Conservation (phyloP, 345 rosid genomes). For the Boechera retrofracta region DNA sequence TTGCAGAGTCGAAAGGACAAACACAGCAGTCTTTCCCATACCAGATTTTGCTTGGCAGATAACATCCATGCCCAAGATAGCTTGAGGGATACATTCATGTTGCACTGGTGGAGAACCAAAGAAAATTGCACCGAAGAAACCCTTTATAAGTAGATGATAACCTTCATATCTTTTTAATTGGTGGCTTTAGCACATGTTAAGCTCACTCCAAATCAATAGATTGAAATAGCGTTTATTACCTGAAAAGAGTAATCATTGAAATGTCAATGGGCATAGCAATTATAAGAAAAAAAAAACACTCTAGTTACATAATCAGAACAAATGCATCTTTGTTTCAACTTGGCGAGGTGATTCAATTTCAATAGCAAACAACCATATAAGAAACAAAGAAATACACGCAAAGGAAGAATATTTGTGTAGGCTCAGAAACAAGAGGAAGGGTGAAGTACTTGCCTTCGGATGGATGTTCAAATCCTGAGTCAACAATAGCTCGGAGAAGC, state of each 20-base stretch:
- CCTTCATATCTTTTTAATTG: slow-evolving; percentile 67
- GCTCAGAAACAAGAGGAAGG: no score
- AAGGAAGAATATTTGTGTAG: no score
- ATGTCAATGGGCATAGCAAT: not conserved
- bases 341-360: not conserved
- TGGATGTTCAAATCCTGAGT: slow-evolving; percentile 99
- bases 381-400: no score
- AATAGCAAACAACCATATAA: no score
- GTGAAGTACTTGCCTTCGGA: slow-evolving; percentile 65
- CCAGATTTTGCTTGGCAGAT: slow-evolving; percentile 99
- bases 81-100: slow-evolving; percentile 99
- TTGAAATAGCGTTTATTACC: slow-evolving; percentile 40
- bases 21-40: slow-evolving; percentile 99
- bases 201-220: slow-evolving; percentile 69
- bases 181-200: slow-evolving; percentile 67
- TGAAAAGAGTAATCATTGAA: not conserved
- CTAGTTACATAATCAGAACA: not conserved
- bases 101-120: slow-evolving; percentile 93
- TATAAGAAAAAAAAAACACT: not conserved
- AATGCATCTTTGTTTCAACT: not conserved
- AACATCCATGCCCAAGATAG: slow-evolving; percentile 97
- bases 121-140: slow-evolving; percentile 78
- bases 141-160: slow-evolving; percentile 75
- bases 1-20: slow-evolving; percentile 87
- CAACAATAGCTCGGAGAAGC: slow-evolving; percentile 96